Evolutionary conservation across 2,329 filamentous ascomycete genomes (phyloP).

Genomic region (Phaeosphaeriaceae sp.): DNA sequence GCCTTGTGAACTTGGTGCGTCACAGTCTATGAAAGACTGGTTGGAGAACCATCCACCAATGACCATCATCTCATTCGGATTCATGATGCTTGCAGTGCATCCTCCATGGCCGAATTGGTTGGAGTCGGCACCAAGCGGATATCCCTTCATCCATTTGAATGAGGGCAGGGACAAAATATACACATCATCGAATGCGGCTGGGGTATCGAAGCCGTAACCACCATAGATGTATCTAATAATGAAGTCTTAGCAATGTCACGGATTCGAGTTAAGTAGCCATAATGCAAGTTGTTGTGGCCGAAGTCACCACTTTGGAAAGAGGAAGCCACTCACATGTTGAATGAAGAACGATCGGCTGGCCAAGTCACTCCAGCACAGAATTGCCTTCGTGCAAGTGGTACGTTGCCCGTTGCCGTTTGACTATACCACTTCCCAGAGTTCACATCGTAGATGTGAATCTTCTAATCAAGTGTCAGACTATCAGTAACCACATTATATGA

Average conservation of each 20-base stretch:
- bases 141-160: conserved; percentile 69
- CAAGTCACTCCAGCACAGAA: conserved; percentile 69
- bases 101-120: conserved; percentile 60
- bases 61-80: conserved; percentile 66
- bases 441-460: conserved; percentile 68
- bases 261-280: conserved; percentile 40
- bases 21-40: conserved; percentile 58
- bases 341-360: conserved; percentile 66
- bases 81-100: conserved; percentile 63
- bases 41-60: conserved; percentile 64
- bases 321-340: conserved; percentile 58
- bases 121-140: conserved; percentile 41
- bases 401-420: conserved; percentile 62
- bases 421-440: conserved; percentile 66
- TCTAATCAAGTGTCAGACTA: conserved; percentile 3
- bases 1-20: conserved; percentile 61
- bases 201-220: conserved; percentile 59
- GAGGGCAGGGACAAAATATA: conserved; percentile 69
- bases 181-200: conserved; percentile 65
- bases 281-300: background rate
- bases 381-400: conserved; percentile 61
- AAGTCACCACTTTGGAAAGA: background rate
- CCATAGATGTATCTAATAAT: conserved; percentile 62
- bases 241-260: background rate
- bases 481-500: background rate